phyloP scores from a whole-genome alignment of 1,284 basidiomycete genomes.

The Agroathelia rolfsii region DNA sequence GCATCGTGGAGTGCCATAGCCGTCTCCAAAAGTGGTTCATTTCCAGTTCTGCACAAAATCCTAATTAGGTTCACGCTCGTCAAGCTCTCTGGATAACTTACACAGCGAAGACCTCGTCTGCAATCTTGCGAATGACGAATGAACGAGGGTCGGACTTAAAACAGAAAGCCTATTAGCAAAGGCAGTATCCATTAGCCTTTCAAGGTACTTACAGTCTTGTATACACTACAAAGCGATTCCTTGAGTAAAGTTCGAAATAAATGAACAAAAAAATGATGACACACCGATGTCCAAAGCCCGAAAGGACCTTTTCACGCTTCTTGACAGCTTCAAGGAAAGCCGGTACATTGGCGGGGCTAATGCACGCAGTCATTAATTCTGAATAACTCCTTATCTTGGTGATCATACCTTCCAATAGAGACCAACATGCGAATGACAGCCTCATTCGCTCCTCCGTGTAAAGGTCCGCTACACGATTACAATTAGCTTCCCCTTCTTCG shows the following conservation, averaged over 20 bases:
- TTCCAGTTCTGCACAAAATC: constrained; percentile 51
- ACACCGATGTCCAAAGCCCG: constrained; percentile 78
- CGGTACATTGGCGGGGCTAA: constrained; percentile 73
- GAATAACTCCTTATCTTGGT: too few relatives aligned
- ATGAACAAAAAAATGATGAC: constrained; percentile 12
- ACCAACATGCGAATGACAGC: constrained; percentile 86
- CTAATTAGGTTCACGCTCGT: constrained; percentile 1
- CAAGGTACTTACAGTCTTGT: constrained; percentile 67
- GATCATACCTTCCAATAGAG: constrained; percentile 75
- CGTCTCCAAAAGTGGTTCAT: constrained; percentile 74
- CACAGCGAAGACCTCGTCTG: constrained; percentile 82
- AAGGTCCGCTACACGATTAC: constrained; percentile 50
- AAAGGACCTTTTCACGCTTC: constrained; percentile 74
- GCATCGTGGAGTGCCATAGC: constrained; percentile 82
- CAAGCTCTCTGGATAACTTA: constrained; percentile 23
- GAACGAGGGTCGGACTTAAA: constrained; percentile 74
- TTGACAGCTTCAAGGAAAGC: constrained; percentile 80
- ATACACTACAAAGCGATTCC: constrained; percentile 36
- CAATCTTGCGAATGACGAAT: constrained; percentile 79
- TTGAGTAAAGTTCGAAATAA: constrained; percentile 3
- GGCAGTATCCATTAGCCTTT: too few relatives aligned
- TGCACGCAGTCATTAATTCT: constrained; percentile 1
- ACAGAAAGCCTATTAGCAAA: too few relatives aligned
- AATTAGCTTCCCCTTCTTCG: constrained; percentile 5
- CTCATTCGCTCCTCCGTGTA: constrained; percentile 82